Percentiles rank a stretch among this genome's conserved stretches.
phyloP scores from a whole-genome alignment of 176 grass and related monocot species.

The Stipa capillata region DNA sequence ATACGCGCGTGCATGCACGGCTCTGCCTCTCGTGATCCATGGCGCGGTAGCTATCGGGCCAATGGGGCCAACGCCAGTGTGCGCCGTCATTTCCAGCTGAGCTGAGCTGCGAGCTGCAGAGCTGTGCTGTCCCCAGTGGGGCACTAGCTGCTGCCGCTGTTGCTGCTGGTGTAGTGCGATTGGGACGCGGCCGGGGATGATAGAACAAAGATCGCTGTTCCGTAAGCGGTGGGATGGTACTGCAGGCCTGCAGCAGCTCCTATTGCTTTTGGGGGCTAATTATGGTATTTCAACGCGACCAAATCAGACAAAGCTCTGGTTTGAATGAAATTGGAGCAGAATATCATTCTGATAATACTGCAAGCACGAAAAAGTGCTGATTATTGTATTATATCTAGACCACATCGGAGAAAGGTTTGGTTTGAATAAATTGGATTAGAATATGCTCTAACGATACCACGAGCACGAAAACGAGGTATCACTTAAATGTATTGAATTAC shows the following conservation, averaged over 20 bases:
- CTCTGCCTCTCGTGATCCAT: background rate
- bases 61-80: too few species aligned
- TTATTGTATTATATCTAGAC: too few species aligned
- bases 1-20: background rate
- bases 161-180: background rate
- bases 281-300: too few species aligned
- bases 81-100: background rate
- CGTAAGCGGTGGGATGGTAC: background rate
- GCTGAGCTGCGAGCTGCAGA: background rate
- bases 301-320: too few species aligned
- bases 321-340: background rate
- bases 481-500: too few species aligned
- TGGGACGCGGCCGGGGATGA: background rate
- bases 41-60: background rate
- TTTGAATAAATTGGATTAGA: too few species aligned
- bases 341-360: too few species aligned
- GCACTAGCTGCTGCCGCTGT: too few species aligned
- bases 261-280: background rate
- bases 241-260: background rate
- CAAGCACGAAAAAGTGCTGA: too few species aligned
- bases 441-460: background rate
- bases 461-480: background rate
- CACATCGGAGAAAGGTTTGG: too few species aligned
- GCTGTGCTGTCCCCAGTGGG: background rate
- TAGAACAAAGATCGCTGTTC: background rate